A percentile compares a stretch with the other conserved stretches of the same genome.
These are phyloP conservation scores for Pyrenula aspistea DNA, from an alignment of 495 filamentous ascomycete genomes.

Conservation along the genomic window DNA sequence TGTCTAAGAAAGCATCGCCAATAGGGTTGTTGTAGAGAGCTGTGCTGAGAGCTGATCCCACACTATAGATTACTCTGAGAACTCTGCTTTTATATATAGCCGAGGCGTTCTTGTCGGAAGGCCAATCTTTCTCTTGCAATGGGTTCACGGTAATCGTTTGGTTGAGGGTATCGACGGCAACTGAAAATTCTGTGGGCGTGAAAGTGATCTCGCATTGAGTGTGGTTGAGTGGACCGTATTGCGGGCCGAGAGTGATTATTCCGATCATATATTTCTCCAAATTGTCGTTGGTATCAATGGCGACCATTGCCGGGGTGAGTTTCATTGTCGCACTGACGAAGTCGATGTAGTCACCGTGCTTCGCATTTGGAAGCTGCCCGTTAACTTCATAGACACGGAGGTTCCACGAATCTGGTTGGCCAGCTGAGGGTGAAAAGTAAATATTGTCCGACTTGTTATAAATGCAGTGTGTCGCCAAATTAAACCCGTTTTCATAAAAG, in stretches of 20 bases:
- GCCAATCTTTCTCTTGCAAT: not conserved
- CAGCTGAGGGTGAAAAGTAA: slow-evolving; percentile 2
- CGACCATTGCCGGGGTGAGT: slow-evolving; percentile 17
- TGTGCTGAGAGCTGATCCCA: slow-evolving; percentile 18
- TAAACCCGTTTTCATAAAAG: slow-evolving; percentile 18
- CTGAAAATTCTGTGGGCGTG: slow-evolving; percentile 15
- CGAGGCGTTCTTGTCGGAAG: not conserved
- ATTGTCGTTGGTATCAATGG: slow-evolving; percentile 3
- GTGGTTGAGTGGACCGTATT: slow-evolving; percentile 14
- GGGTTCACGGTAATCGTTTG: slow-evolving; percentile 17
- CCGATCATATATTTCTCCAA: slow-evolving; percentile 12
- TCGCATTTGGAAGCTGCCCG: slow-evolving; percentile 18
- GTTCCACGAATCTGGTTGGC: slow-evolving; percentile 1
- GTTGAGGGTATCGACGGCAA: slow-evolving; percentile 14
- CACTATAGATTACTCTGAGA: slow-evolving; percentile 12
- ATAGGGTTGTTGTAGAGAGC: slow-evolving; percentile 19
- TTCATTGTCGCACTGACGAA: slow-evolving; percentile 8
- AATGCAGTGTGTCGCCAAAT: slow-evolving; percentile 14
- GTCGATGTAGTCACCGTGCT: slow-evolving; percentile 10
- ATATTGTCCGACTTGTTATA: slow-evolving; percentile 10
- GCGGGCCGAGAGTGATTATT: slow-evolving; percentile 5
- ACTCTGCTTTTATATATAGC: slow-evolving; percentile 6
- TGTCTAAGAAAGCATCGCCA: slow-evolving; percentile 20
- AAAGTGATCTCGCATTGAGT: slow-evolving; percentile 20
- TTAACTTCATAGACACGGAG: slow-evolving; percentile 6